Base-by-base conservation (phyloP, 164 flowering plant genomes). In the Chimonanthus praecox region DNA sequence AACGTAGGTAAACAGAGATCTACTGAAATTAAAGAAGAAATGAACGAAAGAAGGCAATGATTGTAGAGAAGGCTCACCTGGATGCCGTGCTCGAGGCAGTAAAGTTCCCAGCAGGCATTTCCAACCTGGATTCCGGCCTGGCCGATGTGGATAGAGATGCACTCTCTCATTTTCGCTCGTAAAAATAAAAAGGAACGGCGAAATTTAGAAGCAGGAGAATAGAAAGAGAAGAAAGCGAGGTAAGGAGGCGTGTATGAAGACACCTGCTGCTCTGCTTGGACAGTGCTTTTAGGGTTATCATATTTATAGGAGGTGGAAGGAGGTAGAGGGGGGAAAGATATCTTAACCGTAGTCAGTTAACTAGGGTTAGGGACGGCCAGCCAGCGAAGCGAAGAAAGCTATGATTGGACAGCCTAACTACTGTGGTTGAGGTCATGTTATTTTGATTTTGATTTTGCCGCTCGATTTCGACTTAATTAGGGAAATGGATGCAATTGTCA, bases 91-190 rank as follows among this genome's bases (percentile, higher is more conserved):
- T 84, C 85, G 77, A 84, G 86, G 62, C 83, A 83, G 80, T 83
- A 81, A 75, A 83, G 85, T 68, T 83, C 85, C 86, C 86, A 77
- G 76, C 80, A 77, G 3, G 87, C 84, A 77, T 84, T 84, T 62
- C 87, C 87, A 74, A 84, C 87, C 84, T 84, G 85, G 45, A 85
- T 83, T 71, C 85, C 85, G 58, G 87, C 87, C 79, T 86, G 89
- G 64, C 89, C 89, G 46, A 86, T 86, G 84, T 86, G 87, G 72
- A 86, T 78, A 61, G 88, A 86, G 44, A 84, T 86, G 84, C 88
- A 84, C 85, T 86, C 88, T 73, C 88, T 84, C 88, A 84, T 86
- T 67, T 77, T 84, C 79, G 79, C 64, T 5, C 66, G 21, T 67
- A 58, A 45, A 8, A 18, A 8, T 16, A 20, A 9, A 18, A 16